Evolutionary conservation across 2,329 filamentous ascomycete genomes (phyloP), one percentile per base, ranked within the genome.

Genomic region (Alternaria longipes): DNA sequence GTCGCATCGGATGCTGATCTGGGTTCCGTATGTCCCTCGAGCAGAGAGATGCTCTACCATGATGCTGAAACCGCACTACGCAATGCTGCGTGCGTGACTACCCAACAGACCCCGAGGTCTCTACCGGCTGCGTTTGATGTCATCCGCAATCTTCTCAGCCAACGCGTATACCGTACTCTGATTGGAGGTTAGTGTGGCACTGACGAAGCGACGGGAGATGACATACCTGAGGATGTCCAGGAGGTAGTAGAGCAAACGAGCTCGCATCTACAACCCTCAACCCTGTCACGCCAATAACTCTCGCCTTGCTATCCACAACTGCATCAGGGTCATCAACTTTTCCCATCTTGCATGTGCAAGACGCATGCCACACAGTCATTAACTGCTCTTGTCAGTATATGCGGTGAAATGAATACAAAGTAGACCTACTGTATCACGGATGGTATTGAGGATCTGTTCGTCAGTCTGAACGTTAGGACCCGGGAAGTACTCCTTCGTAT

Each of bases 231-330:
- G 76, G 74, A 66, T 79, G 76, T 8, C 78, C 78, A 2, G 78
- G 78, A 24, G 76, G 76, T n/a, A 77, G 56, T 8, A 79, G 62
- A 0, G 76, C 64, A 34, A 79, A 74, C 20, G 67, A 64, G 18
- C 61, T 66, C 6, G 74, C 72, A 68, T 81, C 78, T 12, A 80
- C 74, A 4, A 80, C 74, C 34, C 79, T 62, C 57, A 80, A 53
- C 5, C 67, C 63, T 12, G 67, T 42, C 4, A 78, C 73, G 2
- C 78, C 78, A 56, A 74, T 71, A 0, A 81, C 79, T 24, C 69
- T 66, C 8, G 65, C 76, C 45, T 73, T 70, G 9, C 63, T 68
- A 63, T 80, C 78, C 8, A 78, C 67, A 2, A 80, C 76, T 4
- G 78, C 78, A 45, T 65, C 69, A 12, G 59, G 52, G 56, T 80